Evolutionary conservation across 1,139 yeast genomes (phyloP).

Genomic region (Geotrichum restrictum): DNA sequence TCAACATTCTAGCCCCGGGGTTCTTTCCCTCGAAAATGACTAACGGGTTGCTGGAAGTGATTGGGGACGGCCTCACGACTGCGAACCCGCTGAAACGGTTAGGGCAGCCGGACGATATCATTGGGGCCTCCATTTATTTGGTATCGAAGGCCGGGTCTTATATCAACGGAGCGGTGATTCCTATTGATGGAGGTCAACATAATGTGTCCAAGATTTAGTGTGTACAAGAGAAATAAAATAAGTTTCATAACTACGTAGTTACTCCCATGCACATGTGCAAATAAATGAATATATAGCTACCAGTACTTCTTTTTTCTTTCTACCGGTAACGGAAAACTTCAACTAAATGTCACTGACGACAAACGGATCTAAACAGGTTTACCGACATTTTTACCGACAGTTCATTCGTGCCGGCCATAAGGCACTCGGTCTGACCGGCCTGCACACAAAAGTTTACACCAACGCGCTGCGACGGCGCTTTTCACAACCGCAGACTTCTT

Average conservation of each 20-base stretch:
- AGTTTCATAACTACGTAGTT: neutral
- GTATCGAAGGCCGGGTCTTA: conserved; percentile 57
- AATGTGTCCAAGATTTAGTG: conserved; percentile 28
- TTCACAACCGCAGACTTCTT: neutral
- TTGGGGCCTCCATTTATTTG: conserved; percentile 57
- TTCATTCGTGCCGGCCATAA: conserved; percentile 24
- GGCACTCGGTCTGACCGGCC: conserved; percentile 23
- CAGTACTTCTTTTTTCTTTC: neutral
- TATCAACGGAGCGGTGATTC: conserved; percentile 65
- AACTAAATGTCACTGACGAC: neutral
- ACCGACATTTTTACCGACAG: conserved; percentile 22
- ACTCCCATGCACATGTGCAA: neutral
- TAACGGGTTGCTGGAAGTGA: conserved; percentile 51
- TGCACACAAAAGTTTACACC: conserved; percentile 14
- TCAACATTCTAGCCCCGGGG: conserved; percentile 72
- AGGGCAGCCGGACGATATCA: conserved; percentile 60
- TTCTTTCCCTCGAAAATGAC: conserved; percentile 79
- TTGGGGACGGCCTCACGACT: conserved; percentile 47
- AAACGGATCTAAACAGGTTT: no score
- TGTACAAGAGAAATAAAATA: neutral
- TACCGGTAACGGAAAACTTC: neutral
- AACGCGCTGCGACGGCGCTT: conserved; percentile 19
- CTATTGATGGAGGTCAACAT: conserved; percentile 67
- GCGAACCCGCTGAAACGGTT: conserved; percentile 62
- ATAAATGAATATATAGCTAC: neutral